Evolutionary conservation across 2,329 filamentous ascomycete species (phyloP).

Genomic region (Talaromyces rugulosus): DNA sequence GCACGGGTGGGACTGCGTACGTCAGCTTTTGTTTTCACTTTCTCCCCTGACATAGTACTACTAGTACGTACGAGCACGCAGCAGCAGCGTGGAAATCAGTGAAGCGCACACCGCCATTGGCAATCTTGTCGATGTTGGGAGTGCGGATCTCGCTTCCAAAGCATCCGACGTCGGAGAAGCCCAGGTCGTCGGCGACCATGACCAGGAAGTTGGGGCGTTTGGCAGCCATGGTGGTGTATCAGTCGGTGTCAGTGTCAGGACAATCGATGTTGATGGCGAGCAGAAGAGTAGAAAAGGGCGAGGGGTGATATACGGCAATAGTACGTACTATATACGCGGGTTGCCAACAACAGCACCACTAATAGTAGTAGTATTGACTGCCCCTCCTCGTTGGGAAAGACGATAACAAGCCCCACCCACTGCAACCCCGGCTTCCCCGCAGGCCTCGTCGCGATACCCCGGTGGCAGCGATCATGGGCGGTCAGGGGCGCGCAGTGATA

Average conservation of each 20-base stretch:
- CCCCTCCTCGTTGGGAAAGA: neutral
- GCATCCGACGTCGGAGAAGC: constrained; percentile 57
- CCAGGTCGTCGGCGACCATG: constrained; percentile 56
- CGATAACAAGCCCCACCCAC: neutral
- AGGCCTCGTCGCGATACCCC: neutral
- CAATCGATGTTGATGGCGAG: neutral
- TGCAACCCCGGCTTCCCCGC: neutral
- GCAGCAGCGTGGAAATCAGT: constrained; percentile 63
- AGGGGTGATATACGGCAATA: neutral
- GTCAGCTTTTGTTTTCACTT: neutral
- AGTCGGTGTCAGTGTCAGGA: neutral
- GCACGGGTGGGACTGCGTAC: constrained; percentile 50
- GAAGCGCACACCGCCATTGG: constrained; percentile 53
- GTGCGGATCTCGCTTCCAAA: constrained; percentile 60
- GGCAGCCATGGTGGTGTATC: constrained; percentile 19
- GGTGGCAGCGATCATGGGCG: neutral
- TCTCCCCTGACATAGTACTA: neutral
- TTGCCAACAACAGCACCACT: neutral
- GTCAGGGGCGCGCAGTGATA: neutral
- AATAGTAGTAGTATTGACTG: neutral
- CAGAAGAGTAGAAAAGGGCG: neutral
- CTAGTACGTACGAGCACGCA: constrained; percentile 50
- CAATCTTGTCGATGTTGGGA: constrained; percentile 54
- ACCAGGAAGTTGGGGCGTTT: constrained; percentile 59
- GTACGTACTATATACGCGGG: neutral